Conservation (phyloP, 139 green algal species). For the Microglena sp. region DNA sequence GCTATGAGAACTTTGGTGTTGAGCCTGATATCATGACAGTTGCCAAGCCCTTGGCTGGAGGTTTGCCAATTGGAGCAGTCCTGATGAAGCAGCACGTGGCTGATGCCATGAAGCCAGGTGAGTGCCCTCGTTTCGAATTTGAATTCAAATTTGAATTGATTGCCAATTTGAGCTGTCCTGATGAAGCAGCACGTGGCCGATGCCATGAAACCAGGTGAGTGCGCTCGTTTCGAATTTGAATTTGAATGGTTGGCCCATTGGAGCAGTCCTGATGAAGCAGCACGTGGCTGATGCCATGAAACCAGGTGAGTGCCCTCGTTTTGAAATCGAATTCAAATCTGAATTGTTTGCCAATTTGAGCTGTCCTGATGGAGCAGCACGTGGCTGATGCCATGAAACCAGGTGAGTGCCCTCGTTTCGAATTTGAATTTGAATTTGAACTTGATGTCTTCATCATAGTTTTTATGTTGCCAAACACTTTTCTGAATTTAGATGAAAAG, state of each 20-base stretch:
- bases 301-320: conserved; percentile 38
- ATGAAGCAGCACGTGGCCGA: conserved; percentile 85
- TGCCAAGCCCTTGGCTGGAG: conserved; percentile 94
- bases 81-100: conserved; percentile 88
- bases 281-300: conserved; percentile 84
- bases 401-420: conserved; percentile 23
- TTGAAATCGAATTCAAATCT: too few relatives aligned
- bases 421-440: too few relatives aligned
- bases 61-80: conserved; percentile 91
- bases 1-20: conserved; percentile 77
- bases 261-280: conserved; percentile 86
- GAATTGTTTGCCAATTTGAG: conserved; percentile 93
- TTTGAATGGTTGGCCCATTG: conserved; percentile 94
- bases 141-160: too few relatives aligned
- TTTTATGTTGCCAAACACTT: not conserved
- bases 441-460: conserved; percentile 16
- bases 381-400: conserved; percentile 86
- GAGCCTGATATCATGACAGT: conserved; percentile 94
- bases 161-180: conserved; percentile 93
- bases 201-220: conserved; percentile 67
- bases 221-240: too few relatives aligned
- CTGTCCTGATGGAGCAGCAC: conserved; percentile 81
- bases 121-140: too few relatives aligned
- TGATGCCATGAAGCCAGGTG: conserved; percentile 74
- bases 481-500: too few relatives aligned